Base-by-base conservation (phyloP, 1,284 basidiomycete genomes). In the Ustilago xerochloae region DNA sequence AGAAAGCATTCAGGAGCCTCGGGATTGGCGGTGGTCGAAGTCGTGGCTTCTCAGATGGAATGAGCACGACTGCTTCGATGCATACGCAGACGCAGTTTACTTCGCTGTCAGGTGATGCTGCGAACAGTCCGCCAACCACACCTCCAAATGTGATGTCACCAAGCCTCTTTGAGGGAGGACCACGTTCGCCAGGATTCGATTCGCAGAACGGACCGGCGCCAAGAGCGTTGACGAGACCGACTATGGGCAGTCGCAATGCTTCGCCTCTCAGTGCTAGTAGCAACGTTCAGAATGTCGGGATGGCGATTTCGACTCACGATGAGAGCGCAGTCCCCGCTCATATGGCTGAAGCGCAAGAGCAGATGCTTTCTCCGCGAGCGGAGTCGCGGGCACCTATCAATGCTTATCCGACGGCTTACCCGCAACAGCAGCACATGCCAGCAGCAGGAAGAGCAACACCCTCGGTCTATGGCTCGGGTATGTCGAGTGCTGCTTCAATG, bases 61-160 rank as follows among this genome's bases (percentile, higher is more conserved):
- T 54, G 32, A 63, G 66, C 33, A 75, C 63, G 5, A 75, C 72
- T 10, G 66, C 72, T 15, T 75, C 72, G 35, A 54, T 75, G 51
- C 72, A 75, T 22, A 75, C 72, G 18, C 72, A 75, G 60, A 75
- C 72, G 35, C 72, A 75, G 33, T 75, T 75, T 28, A 75, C 72
- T 10, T 69, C 60, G 50, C 32, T 75, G 5, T 70, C 72, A 0
- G 58, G 57, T 43, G 63, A 68, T 26, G 72, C 54, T 33, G 72
- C 49, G 32, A 61, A 55, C 57, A 75, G 60, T 24, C 71, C 70
- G 13, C 75, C 66, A 7, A 59, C 62, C 24, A 68, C 75, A 51
- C 68, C 72, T 6, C 68, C 68, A 16, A 51, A 51, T 30, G 48
- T 57, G 38, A 51, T 55, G 49, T 54, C 64, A 4, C 61, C 64